Conservation (phyloP, 2,329 filamentous ascomycete species). For the Fusarium anguioides region DNA sequence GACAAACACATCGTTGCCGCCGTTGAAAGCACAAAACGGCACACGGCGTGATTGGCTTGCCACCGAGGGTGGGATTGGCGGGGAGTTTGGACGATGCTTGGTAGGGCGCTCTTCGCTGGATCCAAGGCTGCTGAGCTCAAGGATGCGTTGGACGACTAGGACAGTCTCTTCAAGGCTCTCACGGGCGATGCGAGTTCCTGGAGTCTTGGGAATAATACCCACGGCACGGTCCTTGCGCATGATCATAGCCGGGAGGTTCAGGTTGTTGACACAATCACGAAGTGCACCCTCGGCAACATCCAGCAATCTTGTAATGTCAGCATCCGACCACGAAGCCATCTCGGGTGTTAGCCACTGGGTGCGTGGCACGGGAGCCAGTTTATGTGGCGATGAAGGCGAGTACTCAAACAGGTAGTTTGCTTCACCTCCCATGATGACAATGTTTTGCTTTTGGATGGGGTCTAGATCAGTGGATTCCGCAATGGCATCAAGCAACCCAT, state of each 20-base stretch:
- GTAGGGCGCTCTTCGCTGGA: constrained; percentile 45
- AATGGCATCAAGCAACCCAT: constrained; percentile 87
- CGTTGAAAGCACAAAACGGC: constrained; percentile 98
- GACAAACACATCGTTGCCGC: constrained; percentile 96
- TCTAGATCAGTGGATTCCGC: constrained; percentile 69
- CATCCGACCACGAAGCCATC: constrained; percentile 81
- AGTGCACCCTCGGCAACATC: constrained; percentile 89
- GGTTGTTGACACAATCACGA: constrained; percentile 80
- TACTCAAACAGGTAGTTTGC: constrained; percentile 95
- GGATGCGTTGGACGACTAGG: constrained; percentile 89
- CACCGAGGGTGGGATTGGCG: constrained; percentile 29
- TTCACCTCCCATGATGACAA: constrained; percentile 95
- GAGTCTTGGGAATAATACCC: constrained; percentile 75
- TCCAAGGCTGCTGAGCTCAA: constrained; percentile 78
- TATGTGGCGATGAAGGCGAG: constrained; percentile 70
- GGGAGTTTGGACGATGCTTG: constrained; percentile 35
- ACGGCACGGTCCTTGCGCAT: constrained; percentile 91
- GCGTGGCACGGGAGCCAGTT: constrained; percentile 74
- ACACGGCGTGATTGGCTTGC: constrained; percentile 56
- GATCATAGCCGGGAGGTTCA: constrained; percentile 82
- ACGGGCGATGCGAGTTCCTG: constrained; percentile 76
- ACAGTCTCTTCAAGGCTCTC: constrained; percentile 97
- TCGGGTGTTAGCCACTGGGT: constrained; percentile 79
- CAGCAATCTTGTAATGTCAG: constrained; percentile 82
- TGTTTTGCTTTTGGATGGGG: constrained; percentile 75